Evolutionary conservation across 2,329 filamentous ascomycete species (phyloP), one percentile per base, ranked within the genome.

Genomic region (Colletotrichum eremochloae): DNA sequence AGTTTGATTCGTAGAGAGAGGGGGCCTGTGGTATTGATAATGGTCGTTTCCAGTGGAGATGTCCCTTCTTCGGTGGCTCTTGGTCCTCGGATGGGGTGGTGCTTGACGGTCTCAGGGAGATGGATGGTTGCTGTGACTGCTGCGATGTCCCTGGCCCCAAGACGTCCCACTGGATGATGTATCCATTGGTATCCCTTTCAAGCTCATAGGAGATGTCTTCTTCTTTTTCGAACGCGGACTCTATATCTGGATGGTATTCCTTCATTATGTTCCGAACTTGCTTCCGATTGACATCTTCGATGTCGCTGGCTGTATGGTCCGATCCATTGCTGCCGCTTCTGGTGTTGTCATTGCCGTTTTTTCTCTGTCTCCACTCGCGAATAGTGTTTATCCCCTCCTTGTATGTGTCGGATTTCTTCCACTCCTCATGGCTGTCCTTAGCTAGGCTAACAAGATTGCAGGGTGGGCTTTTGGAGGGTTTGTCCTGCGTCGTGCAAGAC

Each of bases 141-240:
- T n/a, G n/a, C n/a, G n/a, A n/a, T n/a, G n/a, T n/a, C n/a, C 15
- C 3, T 8, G 50, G 50, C 29, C 2, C 24, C 20, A 65, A 29
- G 6, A 65, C 36, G 1, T 60, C 14, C 50, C 64, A 71, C 1
- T 62, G 63, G 6, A 71, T 71, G 20, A 71, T 24, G 6, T 71
- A 62, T 3, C 50, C 63, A 4, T 67, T 71, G 56, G 42, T 55
- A 20, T 71, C 63, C 14, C 36, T 29, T 15, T 71, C 50, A 2
- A 67, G 33, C 6, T 62, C n/a, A 15, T 71, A 69, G 15, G 12
- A 3, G 2, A 20, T 14, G n/a, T 31, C 14, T 8, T 14, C 6
- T 42, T 66, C 52, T n/a, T 66, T n/a, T n/a, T n/a, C n/a, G n/a
- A n/a, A n/a, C n/a, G n/a, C n/a, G 8, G n/a, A 24, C 0, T 31